These are phyloP conservation scores for Lolium rigidum DNA, from an alignment of 176 grass and related monocot species.

Conservation along the genomic window DNA sequence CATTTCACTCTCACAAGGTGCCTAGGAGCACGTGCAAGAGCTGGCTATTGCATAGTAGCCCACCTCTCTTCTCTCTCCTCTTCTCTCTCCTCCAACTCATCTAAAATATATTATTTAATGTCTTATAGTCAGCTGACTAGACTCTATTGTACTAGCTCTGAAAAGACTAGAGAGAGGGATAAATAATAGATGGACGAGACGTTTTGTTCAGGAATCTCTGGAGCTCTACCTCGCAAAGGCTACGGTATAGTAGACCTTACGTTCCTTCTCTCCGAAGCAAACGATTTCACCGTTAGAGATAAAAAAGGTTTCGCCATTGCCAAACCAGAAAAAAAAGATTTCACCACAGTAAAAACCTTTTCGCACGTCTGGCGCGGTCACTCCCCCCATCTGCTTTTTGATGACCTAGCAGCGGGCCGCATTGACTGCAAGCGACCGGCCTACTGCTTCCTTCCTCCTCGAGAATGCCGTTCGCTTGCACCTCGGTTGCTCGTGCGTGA, in stretches of 20 bases:
- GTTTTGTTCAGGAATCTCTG: not conserved
- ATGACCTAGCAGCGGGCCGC: too few relatives aligned
- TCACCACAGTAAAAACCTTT: not conserved
- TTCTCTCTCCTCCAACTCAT: too few relatives aligned
- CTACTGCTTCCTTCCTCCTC: not conserved
- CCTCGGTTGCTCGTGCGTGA: not conserved
- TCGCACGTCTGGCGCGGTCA: too few relatives aligned
- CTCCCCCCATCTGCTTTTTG: too few relatives aligned
- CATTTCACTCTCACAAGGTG: too few relatives aligned
- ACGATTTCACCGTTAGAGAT: not conserved
- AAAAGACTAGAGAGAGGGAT: too few relatives aligned
- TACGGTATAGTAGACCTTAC: not conserved
- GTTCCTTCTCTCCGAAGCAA: conserved; percentile 26
- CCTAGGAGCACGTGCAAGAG: too few relatives aligned
- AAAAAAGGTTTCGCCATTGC: not conserved
- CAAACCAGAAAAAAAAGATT: not conserved
- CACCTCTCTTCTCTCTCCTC: too few relatives aligned
- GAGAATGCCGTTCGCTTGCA: not conserved
- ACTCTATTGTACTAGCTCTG: too few relatives aligned
- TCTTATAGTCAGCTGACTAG: too few relatives aligned
- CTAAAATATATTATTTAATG: too few relatives aligned
- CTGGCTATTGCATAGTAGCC: too few relatives aligned
- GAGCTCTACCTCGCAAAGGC: not conserved
- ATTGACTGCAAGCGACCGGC: conserved; percentile 18
- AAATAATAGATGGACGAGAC: not conserved